Conservation (phyloP, 208 protist species). For the Leishmania amazonensis region DNA sequence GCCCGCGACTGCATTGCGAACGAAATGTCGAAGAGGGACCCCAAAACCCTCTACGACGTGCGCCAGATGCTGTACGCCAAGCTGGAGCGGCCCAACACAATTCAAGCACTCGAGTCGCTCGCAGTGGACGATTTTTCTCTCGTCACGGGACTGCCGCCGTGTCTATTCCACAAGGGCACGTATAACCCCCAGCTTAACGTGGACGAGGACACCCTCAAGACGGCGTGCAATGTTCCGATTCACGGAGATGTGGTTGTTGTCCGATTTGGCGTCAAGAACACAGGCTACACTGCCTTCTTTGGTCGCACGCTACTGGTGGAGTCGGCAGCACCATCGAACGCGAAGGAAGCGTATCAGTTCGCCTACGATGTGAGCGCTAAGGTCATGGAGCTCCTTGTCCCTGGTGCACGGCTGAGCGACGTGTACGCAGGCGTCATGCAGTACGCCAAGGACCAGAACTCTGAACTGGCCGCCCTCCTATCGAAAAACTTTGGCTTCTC, state of each 20-base stretch:
- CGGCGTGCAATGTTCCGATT: constrained; percentile 45
- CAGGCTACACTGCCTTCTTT: constrained; percentile 79
- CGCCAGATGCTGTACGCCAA: constrained; percentile 67
- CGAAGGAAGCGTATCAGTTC: constrained; percentile 79
- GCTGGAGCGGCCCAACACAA: constrained; percentile 69
- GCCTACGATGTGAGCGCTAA: constrained; percentile 73
- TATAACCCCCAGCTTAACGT: constrained; percentile 75
- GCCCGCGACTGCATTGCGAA: constrained; percentile 56
- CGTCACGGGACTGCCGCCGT: constrained; percentile 66
- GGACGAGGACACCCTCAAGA: constrained; percentile 33
- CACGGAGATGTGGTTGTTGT: constrained; percentile 73
- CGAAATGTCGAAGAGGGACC: constrained; percentile 50
- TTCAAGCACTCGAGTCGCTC: constrained; percentile 75
- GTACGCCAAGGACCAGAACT: constrained; percentile 51
- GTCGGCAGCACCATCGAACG: constrained; percentile 54
- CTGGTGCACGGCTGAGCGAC: constrained; percentile 57
- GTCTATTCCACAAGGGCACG: constrained; percentile 72
- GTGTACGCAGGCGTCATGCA: constrained; percentile 59
- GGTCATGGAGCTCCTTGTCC: constrained; percentile 59
- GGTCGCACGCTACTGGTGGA: constrained; percentile 81
- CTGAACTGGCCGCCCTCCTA: constrained; percentile 49
- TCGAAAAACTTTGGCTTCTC: constrained; percentile 77
- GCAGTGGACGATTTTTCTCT: constrained; percentile 64
- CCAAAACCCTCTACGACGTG: constrained; percentile 64
- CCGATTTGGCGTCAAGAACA: constrained; percentile 80